Percentiles rank a stretch among this genome's conserved stretches.
Evolutionary conservation across 805 yeast species (phyloP).

Genomic region (Starmerella scarabaei): DNA sequence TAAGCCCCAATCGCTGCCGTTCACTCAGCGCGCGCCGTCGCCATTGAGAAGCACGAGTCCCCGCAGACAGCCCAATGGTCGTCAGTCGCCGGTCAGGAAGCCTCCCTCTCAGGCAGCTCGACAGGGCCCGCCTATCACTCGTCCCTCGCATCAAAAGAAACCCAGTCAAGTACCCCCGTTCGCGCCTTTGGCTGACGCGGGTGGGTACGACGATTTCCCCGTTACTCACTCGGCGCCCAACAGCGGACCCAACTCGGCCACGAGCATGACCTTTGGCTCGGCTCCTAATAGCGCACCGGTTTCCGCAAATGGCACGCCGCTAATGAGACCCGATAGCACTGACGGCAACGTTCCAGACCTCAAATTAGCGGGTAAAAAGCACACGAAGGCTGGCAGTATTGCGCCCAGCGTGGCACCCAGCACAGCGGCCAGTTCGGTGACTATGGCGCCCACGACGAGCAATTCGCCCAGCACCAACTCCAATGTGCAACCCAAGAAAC

Average conservation of each 20-base stretch:
- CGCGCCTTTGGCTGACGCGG: background rate
- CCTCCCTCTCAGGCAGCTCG: constrained; percentile 1
- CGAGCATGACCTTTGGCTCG: background rate
- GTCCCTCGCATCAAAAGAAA: too few relatives aligned
- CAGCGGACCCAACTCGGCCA: background rate
- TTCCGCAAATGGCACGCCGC: background rate
- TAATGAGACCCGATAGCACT: background rate
- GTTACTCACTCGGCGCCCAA: background rate
- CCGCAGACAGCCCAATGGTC: too few relatives aligned
- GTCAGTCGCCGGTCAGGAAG: too few relatives aligned
- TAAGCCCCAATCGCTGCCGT: too few relatives aligned
- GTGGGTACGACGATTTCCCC: background rate
- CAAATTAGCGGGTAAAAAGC: too few relatives aligned
- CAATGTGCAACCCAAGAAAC: constrained; percentile 1
- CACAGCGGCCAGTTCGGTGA: too few relatives aligned
- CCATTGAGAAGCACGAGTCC: too few relatives aligned
- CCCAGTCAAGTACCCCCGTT: background rate
- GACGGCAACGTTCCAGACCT: too few relatives aligned
- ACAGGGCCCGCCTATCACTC: constrained; percentile 2
- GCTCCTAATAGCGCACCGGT: background rate
- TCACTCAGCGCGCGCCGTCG: too few relatives aligned
- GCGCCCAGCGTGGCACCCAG: background rate
- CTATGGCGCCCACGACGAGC: too few relatives aligned
- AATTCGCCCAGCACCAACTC: too few relatives aligned
- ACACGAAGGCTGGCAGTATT: background rate